Conservation (phyloP, 2,329 filamentous ascomycete species). For the Scleromitrula shiraiana region DNA sequence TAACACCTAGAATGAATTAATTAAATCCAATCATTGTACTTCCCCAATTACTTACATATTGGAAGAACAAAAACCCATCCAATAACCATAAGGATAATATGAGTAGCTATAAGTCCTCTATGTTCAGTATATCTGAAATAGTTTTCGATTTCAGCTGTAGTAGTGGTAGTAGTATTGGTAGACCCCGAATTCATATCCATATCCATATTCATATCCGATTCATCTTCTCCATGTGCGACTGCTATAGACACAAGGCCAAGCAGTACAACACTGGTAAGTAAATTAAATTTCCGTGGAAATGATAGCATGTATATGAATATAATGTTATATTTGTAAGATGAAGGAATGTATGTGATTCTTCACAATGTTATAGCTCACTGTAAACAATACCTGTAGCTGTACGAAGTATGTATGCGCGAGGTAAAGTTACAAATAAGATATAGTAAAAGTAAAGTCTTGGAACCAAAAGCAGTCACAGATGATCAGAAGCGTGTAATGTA, state of each 20-base stretch:
- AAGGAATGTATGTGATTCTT: no score
- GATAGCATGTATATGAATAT: conserved; percentile 4
- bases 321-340: not conserved
- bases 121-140: conserved; percentile 36
- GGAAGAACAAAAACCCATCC: conserved; percentile 65
- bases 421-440: no score
- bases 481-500: no score
- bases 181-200: conserved; percentile 7
- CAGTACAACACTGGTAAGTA: conserved; percentile 8
- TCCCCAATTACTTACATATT: conserved; percentile 44
- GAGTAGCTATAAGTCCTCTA: conserved; percentile 38
- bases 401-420: no score
- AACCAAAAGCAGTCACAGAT: no score
- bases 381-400: no score
- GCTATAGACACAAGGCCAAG: conserved; percentile 7
- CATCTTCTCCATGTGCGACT: conserved; percentile 17
- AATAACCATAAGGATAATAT: conserved; percentile 60
- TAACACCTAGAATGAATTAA: conserved; percentile 40
- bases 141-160: conserved; percentile 27
- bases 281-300: not conserved
- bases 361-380: no score
- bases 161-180: conserved; percentile 3
- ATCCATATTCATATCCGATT: conserved; percentile 24
- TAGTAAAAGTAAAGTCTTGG: no score
- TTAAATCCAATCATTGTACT: not conserved